phyloP scores from a whole-genome alignment of 805 yeast species.

The Cyberlindnera samutprakarnensis region DNA sequence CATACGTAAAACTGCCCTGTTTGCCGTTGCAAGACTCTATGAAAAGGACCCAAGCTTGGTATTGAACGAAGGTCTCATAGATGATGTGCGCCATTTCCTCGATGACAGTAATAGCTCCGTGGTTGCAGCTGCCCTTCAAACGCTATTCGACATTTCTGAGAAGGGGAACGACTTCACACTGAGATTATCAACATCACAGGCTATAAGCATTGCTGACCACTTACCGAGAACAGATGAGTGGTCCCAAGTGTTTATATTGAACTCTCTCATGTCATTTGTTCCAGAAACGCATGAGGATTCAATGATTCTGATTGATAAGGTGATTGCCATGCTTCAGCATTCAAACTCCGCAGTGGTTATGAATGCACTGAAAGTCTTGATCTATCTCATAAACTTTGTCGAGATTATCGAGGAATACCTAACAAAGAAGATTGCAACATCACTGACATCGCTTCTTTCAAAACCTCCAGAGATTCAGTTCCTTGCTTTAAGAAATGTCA shows the following conservation, averaged over 20 bases:
- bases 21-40: slow-evolving; percentile 59
- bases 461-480: slow-evolving; percentile 83
- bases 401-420: slow-evolving; percentile 46
- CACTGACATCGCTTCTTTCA: slow-evolving; percentile 59
- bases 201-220: slow-evolving; percentile 32
- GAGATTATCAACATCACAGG: slow-evolving; percentile 43
- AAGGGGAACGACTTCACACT: slow-evolving; percentile 40
- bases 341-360: slow-evolving; percentile 75
- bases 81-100: slow-evolving; percentile 41
- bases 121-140: slow-evolving; percentile 65
- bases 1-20: slow-evolving; percentile 65
- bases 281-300: slow-evolving; percentile 71
- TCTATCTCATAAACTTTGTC: slow-evolving; percentile 69
- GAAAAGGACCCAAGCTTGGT: slow-evolving; percentile 44
- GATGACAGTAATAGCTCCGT: slow-evolving; percentile 53
- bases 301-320: slow-evolving; percentile 50
- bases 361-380: slow-evolving; percentile 63
- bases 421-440: slow-evolving; percentile 57
- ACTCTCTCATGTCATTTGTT: slow-evolving; percentile 56
- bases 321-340: slow-evolving; percentile 69
- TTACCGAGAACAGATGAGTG: slow-evolving; percentile 37
- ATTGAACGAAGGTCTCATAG: slow-evolving; percentile 35
- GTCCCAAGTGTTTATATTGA: slow-evolving; percentile 63
- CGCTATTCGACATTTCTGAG: slow-evolving; percentile 59
- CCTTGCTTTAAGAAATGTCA: slow-evolving; percentile 72